Evolutionary conservation across 164 flowering plant species (phyloP), one percentile per base, ranked within the genome.

Genomic region (Paratinospora sagittata): DNA sequence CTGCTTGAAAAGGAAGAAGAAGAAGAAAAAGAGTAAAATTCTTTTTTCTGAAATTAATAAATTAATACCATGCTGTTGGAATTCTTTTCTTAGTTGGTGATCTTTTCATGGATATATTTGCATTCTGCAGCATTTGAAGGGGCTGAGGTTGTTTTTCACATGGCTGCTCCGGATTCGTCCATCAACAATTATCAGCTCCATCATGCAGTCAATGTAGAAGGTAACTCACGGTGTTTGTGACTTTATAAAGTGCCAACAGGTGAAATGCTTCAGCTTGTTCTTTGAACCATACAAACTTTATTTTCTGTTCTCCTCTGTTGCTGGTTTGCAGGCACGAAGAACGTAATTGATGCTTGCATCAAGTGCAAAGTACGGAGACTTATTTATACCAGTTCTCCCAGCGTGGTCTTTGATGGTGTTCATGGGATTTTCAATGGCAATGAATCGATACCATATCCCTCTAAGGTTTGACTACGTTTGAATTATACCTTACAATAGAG

Each of bases 161-260:
- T 91, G 97, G 99, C 99, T 63, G 99, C 99, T 70, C 97, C 99
- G 4, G 90, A 95, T 88, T 95, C 99, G 12, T 95, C 99, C 52
- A 89, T 95, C 62, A 92, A 95, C 70, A 88, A 84, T 78, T 68
- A 85, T 72, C 85, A 88, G 79, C 96, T 95, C 39, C 99, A 95
- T 72, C 70, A 85, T 75, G 88, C 97, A 13, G 99, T 95, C 77
- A 95, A 95, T 76, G 99, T 95, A 49, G 79, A 82, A 86, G 99
- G 98, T 93, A 73, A 43, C 55, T 13, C 26, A 21, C 24, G 26
- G 23, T 33, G 39, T 39, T 16, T 70, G 27, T 68, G 33, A 55
- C 55, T 72, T 52, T 17, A n/a, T 52, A 3, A 23, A n/a, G 8
- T 55, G 61, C 24, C 8, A 55, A 55, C 1, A 23, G 26, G 26